A percentile compares a stretch with the other conserved stretches of the same genome.
These are phyloP conservation scores for Chimonanthus salicifolius DNA, from an alignment of 164 flowering plant genomes.

Conservation along the genomic window DNA sequence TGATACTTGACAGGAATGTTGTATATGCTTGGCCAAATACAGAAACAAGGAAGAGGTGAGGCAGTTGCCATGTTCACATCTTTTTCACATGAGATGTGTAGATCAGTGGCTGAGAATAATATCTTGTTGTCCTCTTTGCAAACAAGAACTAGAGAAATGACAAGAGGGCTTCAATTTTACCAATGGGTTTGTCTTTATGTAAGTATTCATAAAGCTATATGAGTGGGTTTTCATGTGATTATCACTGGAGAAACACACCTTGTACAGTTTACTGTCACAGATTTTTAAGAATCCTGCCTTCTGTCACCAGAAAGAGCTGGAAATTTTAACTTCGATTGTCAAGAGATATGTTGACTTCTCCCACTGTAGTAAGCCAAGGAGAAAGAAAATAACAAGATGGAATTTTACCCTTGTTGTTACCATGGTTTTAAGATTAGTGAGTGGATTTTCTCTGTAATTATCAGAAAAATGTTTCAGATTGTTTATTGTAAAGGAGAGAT, in stretches of 20 bases:
- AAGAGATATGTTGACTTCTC: neutral
- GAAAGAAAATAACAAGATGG: neutral
- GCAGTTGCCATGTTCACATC: conserved; percentile 78
- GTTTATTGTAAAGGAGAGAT: neutral
- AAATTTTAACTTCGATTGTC: conserved; percentile 1
- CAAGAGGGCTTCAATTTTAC: neutral
- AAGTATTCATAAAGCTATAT: conserved; percentile 20
- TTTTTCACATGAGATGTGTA: conserved; percentile 81
- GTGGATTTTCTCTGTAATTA: neutral
- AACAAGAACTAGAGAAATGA: conserved; percentile 55
- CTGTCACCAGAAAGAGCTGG: neutral
- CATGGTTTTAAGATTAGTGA: neutral
- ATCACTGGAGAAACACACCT: neutral
- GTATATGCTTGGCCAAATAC: conserved; percentile 85
- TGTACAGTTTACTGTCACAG: neutral
- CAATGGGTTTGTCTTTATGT: conserved; percentile 4
- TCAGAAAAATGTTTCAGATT: too few relatives aligned
- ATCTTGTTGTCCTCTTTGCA: conserved; percentile 92
- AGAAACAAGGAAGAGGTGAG: conserved; percentile 82
- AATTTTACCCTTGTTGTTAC: neutral
- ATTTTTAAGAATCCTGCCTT: neutral
- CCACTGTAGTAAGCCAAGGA: neutral
- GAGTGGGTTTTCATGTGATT: conserved; percentile 15
- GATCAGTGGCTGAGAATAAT: conserved; percentile 93
- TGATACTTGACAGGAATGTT: conserved; percentile 63